These are phyloP conservation scores for Clavaria fumosa DNA, from an alignment of 768 basidiomycete genomes.

Conservation along the genomic window DNA sequence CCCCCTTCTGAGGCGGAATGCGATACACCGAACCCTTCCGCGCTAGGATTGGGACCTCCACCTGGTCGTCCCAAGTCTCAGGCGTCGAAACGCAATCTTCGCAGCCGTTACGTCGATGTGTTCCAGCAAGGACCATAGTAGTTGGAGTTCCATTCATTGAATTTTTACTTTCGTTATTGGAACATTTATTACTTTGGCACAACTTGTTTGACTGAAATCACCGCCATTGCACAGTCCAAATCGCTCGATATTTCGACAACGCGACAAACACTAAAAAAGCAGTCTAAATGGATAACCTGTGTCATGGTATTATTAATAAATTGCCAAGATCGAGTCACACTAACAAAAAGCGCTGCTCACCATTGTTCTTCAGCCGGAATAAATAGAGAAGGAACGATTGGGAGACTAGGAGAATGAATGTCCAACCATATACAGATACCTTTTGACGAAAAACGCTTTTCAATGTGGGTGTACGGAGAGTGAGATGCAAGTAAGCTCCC, in stretches of 20 bases:
- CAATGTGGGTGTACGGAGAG: too few relatives aligned
- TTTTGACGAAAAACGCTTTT: too few relatives aligned
- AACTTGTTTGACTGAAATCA: too few relatives aligned
- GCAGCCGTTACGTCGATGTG: slow-evolving; percentile 58
- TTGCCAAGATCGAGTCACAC: neutral
- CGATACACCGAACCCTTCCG: slow-evolving; percentile 31
- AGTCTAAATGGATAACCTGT: slow-evolving; percentile 73
- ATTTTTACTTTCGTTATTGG: slow-evolving; percentile 7
- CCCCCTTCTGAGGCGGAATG: slow-evolving; percentile 36
- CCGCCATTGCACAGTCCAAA: too few relatives aligned
- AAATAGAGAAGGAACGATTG: slow-evolving; percentile 78
- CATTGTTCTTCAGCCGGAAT: slow-evolving; percentile 84
- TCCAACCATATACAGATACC: slow-evolving; percentile 82
- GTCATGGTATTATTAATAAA: neutral
- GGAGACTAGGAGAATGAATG: slow-evolving; percentile 60
- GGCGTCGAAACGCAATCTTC: slow-evolving; percentile 58
- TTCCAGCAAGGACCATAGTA: slow-evolving; percentile 8
- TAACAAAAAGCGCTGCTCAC: slow-evolving; percentile 24
- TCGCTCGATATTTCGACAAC: too few relatives aligned
- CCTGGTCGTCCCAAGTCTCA: slow-evolving; percentile 40
- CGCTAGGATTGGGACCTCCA: slow-evolving; percentile 35
- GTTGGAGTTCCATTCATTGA: slow-evolving; percentile 1
- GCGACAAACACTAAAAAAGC: slow-evolving; percentile 34
- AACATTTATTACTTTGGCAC: too few relatives aligned
- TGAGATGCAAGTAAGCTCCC: slow-evolving; percentile 63